Conservation (phyloP, 2,329 filamentous ascomycete genomes). For the Xylariaceae sp. region DNA sequence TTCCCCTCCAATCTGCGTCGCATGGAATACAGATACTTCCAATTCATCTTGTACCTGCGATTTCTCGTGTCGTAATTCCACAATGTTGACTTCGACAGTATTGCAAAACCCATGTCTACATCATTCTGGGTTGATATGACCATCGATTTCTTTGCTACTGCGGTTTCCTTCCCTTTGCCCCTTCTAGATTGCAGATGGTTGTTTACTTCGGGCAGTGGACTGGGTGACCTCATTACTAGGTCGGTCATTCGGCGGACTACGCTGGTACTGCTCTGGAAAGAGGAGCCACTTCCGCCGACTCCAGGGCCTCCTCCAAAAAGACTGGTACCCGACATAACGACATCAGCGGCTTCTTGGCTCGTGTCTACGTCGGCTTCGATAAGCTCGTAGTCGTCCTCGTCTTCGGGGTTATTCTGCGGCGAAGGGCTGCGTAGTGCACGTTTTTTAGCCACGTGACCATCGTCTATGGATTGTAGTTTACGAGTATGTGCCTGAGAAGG, state of each 20-base stretch:
- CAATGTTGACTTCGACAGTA: constrained; percentile 41
- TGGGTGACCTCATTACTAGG: constrained; percentile 34
- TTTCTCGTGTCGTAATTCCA: constrained; percentile 48
- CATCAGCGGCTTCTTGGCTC: constrained; percentile 22
- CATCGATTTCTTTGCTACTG: constrained; percentile 20
- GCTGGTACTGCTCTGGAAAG: constrained; percentile 24
- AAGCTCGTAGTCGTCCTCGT: constrained; percentile 50
- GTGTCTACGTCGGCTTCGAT: constrained; percentile 34
- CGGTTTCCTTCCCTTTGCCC: constrained; percentile 36
- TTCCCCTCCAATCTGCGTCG: constrained; percentile 81
- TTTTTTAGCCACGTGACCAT: constrained; percentile 53
- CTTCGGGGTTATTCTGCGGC: constrained; percentile 42
- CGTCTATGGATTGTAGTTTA: constrained; percentile 39
- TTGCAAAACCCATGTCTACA: constrained; percentile 12
- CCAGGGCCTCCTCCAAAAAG: constrained; percentile 24
- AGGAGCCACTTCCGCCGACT: constrained; percentile 23
- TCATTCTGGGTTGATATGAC: constrained; percentile 9
- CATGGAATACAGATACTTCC: constrained; percentile 90
- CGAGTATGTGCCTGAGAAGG: constrained; percentile 40
- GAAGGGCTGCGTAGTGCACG: constrained; percentile 44
- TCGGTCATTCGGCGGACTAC: constrained; percentile 29
- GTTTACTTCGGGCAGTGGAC: constrained; percentile 29
- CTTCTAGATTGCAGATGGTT: constrained; percentile 16
- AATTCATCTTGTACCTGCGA: constrained; percentile 68
- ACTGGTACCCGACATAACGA: constrained; percentile 22